Base-by-base conservation (phyloP, 805 yeast genomes). In the Saturnispora ahearnii region DNA sequence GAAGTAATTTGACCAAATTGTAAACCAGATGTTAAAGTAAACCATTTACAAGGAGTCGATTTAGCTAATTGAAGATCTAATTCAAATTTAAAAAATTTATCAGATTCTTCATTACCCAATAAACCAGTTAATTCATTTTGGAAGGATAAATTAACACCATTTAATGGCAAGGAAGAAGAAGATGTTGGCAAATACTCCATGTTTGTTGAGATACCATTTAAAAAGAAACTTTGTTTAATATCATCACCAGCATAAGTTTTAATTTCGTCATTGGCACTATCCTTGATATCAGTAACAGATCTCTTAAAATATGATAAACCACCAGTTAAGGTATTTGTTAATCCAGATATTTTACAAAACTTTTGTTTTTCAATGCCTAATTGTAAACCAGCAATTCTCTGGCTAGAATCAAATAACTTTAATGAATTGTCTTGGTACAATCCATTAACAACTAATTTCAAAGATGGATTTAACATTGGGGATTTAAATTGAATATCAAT, bases 301-400 rank as follows among this genome's bases (percentile, higher is more conserved):
- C 93, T 72, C 60, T 77, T 77, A 2, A 73, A 69, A 13, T 82
- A 68, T 18, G 82, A 75, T n/a, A 84, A 57, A 6, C 95, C 96
- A 24, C 55, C 56, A 12, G 71, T 59, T 29, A 69, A 55, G 12
- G 60, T 37, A 13, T 46, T 33, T 8, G 42, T 46, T 0, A 54
- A 12, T n/a, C 55, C 54, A 11, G 55, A 44, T 26, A 59, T 32
- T 1, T 52, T 48, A 41, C 51, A 52, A 21, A 29, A 48, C 12
- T 51, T 49, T 29, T 53, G 46, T 51, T 57, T 69, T 64, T 60
- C 73, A 68, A 54, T 66, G 41, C 87, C 88, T n/a, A 77, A 61
- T 29, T 64, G 56, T 21, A 79, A 77, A 9, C 72, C 66, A 10
- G 73, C 60, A 41, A 67, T 54, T 55, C 83, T 81, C 50, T 79